Percentiles rank a stretch among this genome's conserved stretches.
These are phyloP conservation scores for Emmonsiellopsis sp. DNA, from an alignment of 2,329 filamentous ascomycete species.

Conservation along the genomic window DNA sequence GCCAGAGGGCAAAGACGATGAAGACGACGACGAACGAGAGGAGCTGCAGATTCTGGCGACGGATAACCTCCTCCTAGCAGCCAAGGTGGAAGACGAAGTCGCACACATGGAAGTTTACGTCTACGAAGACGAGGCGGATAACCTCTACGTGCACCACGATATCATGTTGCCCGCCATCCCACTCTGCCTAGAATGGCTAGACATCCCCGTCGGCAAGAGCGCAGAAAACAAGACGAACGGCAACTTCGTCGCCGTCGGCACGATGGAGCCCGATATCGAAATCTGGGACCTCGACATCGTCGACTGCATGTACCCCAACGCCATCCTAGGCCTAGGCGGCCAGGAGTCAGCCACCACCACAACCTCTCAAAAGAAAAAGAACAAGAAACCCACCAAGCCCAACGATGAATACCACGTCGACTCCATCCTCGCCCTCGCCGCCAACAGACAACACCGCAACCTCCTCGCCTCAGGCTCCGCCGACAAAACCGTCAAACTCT, in stretches of 20 bases:
- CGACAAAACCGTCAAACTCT: conserved; percentile 94
- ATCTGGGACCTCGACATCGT: conserved; percentile 95
- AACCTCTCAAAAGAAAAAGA: conserved; percentile 58
- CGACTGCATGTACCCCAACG: conserved; percentile 97
- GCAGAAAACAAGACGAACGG: conserved; percentile 57
- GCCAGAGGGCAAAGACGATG: conserved; percentile 52
- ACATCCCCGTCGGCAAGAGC: conserved; percentile 73
- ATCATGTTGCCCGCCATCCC: conserved; percentile 98
- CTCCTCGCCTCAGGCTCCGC: conserved; percentile 89
- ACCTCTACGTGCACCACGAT: conserved; percentile 98
- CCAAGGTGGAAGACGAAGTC: conserved; percentile 93
- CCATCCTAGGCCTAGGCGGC: conserved; percentile 72
- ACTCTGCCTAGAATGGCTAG: conserved; percentile 89
- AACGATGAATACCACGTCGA: conserved; percentile 93
- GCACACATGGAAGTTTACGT: conserved; percentile 95
- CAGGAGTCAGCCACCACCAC: conserved; percentile 37
- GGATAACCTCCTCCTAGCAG: conserved; percentile 85
- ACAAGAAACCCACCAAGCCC: conserved; percentile 78
- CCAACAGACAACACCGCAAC: conserved; percentile 89
- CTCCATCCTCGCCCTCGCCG: conserved; percentile 79
- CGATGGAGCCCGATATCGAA: conserved; percentile 97
- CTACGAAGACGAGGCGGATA: conserved; percentile 90
- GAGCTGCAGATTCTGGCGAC: conserved; percentile 87
- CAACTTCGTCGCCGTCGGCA: conserved; percentile 91
- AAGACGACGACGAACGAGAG: conserved; percentile 75